A percentile compares a stretch with the other conserved stretches of the same genome.
Evolutionary conservation across 805 yeast species (phyloP).

Genomic region (Geotrichum ghanense): DNA sequence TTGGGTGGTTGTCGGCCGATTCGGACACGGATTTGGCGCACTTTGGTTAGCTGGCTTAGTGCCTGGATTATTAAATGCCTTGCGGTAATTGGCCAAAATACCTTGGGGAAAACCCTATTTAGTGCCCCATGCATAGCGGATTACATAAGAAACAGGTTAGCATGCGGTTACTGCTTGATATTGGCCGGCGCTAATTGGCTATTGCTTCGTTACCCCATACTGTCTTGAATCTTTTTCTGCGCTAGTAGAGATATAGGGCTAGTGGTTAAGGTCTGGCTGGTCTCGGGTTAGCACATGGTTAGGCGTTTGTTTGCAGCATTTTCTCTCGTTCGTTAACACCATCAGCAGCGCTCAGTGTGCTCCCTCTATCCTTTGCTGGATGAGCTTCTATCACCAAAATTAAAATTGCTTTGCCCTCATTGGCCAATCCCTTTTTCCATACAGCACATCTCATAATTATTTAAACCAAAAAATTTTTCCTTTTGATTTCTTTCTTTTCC

Average conservation of each 20-base stretch:
- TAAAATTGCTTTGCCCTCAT: not conserved
- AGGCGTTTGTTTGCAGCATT: not conserved
- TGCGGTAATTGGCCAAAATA: not conserved
- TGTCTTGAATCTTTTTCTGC: too few relatives aligned
- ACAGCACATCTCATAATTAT: not conserved
- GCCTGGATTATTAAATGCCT: not conserved
- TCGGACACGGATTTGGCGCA: conserved; percentile 1
- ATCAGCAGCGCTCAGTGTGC: too few relatives aligned
- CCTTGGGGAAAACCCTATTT: not conserved
- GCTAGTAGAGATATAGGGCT: too few relatives aligned
- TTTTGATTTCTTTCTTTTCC: not conserved
- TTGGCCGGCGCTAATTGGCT: not conserved
- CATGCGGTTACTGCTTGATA: not conserved
- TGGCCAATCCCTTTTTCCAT: not conserved
- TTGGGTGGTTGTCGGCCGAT: conserved; percentile 1
- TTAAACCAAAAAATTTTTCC: conserved; percentile 1
- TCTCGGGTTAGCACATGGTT: not conserved
- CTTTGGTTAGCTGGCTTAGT: not conserved
- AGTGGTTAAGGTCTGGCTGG: not conserved
- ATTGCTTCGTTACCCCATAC: not conserved
- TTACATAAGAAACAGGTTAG: not conserved
- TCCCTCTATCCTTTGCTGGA: too few relatives aligned
- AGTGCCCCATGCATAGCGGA: too few relatives aligned
- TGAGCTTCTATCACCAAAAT: too few relatives aligned
- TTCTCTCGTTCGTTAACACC: too few relatives aligned